Evolutionary conservation across 169 alveolate species (phyloP), one percentile per base, ranked within the genome.

Genomic region (Plasmodium gallinaceum): DNA sequence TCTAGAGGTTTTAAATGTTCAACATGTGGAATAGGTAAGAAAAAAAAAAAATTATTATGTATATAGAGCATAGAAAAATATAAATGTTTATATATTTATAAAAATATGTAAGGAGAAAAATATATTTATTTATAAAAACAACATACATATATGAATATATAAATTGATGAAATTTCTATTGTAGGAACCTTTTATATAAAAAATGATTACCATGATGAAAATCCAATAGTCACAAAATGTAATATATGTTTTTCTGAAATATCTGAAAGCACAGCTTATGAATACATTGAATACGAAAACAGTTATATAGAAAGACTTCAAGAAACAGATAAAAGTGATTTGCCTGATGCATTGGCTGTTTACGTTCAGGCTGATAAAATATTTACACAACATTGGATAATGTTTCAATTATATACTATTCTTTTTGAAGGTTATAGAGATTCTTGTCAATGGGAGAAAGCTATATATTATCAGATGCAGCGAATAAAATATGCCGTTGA

Each of bases 1-100:
- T 89, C 96, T 5, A 88, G 97, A 54, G 97, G 97, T 22, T 92
- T 95, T 62, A 70, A 92, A 43, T 95, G 97, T 65, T 91, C 95
- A 68, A 61, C 73, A 64, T 95, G 97, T 66, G 96, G 94, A 54
- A 83, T 66, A 39, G 96, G 96, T 60, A 46, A 58, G 39, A 48
- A 57, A 68, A 43, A 43, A 68, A 68, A n/a, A 20, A 22, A 16
- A 60, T 14, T 18, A 52, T 9, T 32, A 32, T 32, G 39, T 10
- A 65, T 8, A 37, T 65, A 48, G n/a, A 48, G 46, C 16, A 26
- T 16, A 14, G 48, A 32, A 18, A 26, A 14, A 16, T 71, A 14
- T 10, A 20, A 18, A 22, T 26, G 32, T 45, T 1, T 18, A 39
- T 18, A 18, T 4, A 32, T 14, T 14, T 8, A 2, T 7, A 24